phyloP scores from a whole-genome alignment of 805 yeast genomes.

The Suhomyces prunicola region DNA sequence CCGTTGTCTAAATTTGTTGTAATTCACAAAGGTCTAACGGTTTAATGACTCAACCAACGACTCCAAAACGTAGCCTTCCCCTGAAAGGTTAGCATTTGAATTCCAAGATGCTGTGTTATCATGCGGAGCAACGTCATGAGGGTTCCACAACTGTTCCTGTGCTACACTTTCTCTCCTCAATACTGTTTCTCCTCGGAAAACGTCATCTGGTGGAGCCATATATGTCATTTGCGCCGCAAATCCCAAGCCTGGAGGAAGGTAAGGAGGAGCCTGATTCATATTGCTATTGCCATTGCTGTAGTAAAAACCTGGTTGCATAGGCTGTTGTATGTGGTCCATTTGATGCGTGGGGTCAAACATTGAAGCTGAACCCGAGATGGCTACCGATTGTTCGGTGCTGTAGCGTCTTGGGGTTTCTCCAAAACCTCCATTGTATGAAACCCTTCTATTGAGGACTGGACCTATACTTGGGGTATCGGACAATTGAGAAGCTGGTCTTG shows the following conservation, averaged over 20 bases:
- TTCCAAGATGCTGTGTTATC: not conserved
- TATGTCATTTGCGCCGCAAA: not conserved
- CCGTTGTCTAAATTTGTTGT: not conserved
- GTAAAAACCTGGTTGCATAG: not conserved
- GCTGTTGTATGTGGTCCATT: not conserved
- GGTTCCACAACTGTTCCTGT: not conserved
- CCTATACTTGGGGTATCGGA: not conserved
- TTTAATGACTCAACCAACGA: conserved; percentile 42
- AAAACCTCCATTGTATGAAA: not conserved
- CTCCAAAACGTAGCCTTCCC: conserved; percentile 32
- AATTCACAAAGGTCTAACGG: conserved; percentile 15
- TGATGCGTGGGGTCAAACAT: not conserved
- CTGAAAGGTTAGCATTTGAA: not conserved
- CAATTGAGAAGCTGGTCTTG: not conserved
- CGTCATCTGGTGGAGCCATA: not conserved
- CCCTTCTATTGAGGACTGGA: not conserved
- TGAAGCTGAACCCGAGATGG: not conserved
- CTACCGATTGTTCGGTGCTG: not conserved
- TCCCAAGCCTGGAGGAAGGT: not conserved
- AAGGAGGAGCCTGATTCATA: not conserved
- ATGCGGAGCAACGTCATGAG: not conserved
- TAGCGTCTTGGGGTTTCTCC: not conserved
- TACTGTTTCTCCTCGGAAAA: not conserved
- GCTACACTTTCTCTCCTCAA: conserved; percentile 4
- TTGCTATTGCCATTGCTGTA: not conserved